These are phyloP conservation scores for Chlamydomonas sp. DNA, from an alignment of 139 green algal genomes.

Conservation along the genomic window DNA sequence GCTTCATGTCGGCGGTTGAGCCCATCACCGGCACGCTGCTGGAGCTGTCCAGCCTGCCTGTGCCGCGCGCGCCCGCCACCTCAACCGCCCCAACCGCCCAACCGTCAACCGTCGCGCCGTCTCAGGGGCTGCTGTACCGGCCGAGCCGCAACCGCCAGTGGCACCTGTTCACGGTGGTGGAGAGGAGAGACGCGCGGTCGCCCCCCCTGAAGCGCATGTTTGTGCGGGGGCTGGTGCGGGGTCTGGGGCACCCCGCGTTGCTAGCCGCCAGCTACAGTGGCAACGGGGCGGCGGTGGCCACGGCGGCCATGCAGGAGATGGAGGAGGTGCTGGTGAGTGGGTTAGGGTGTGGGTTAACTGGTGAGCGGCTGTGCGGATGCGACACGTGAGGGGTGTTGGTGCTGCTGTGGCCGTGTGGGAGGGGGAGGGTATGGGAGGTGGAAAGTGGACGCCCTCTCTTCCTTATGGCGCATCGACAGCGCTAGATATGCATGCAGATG, in stretches of 20 bases:
- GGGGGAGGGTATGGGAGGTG: too few relatives aligned
- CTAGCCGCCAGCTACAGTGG: conserved; percentile 78
- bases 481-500: too few relatives aligned
- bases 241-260: conserved; percentile 70
- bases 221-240: conserved; percentile 80
- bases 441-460: neutral
- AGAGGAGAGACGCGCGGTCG: conserved; percentile 63
- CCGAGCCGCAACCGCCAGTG: conserved; percentile 91
- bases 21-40: conserved; percentile 74
- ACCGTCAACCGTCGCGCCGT: too few relatives aligned
- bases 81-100: too few relatives aligned
- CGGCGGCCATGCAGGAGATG: conserved; percentile 81
- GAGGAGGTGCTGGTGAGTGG: conserved; percentile 72
- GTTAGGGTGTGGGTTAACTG: neutral
- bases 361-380: neutral
- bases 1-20: conserved; percentile 59
- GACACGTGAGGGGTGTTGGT: neutral
- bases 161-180: conserved; percentile 84
- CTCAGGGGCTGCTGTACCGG: conserved; percentile 56
- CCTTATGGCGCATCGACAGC: too few relatives aligned
- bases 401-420: neutral
- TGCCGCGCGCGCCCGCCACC: neutral
- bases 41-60: conserved; percentile 81
- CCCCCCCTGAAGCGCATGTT: conserved; percentile 83
- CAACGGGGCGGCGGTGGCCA: conserved; percentile 67